Percentiles rank a stretch among this genome's conserved stretches.
These are phyloP conservation scores for Vitis rupestris DNA, from an alignment of 164 flowering plant genomes.

Conservation along the genomic window DNA sequence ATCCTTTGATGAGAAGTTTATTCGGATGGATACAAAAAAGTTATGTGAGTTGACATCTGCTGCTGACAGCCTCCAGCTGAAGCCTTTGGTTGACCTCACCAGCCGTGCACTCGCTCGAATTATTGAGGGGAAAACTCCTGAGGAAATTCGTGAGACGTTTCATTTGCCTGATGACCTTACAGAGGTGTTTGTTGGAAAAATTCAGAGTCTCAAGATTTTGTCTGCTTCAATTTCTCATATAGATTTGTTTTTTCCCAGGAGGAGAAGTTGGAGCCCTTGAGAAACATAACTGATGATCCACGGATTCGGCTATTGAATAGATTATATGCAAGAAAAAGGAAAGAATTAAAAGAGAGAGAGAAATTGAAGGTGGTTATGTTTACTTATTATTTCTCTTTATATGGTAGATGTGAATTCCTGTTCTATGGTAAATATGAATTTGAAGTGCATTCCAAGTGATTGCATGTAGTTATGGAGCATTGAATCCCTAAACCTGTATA, in stretches of 20 bases:
- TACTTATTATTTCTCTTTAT: conserved; percentile 3
- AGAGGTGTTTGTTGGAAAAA: conserved; percentile 54
- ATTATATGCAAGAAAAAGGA: conserved; percentile 87
- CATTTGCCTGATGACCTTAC: conserved; percentile 97
- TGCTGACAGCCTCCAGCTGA: conserved; percentile 86
- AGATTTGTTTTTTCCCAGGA: conserved; percentile 50
- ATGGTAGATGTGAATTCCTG: not conserved
- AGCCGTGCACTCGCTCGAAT: conserved; percentile 92
- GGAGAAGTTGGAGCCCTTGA: conserved; percentile 89
- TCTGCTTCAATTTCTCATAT: conserved; percentile 5
- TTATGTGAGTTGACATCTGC: conserved; percentile 89
- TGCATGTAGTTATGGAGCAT: too few species aligned
- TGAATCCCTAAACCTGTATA: too few species aligned
- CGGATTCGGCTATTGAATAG: conserved; percentile 84
- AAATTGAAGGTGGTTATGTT: conserved; percentile 56
- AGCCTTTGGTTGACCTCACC: conserved; percentile 87
- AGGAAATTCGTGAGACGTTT: conserved; percentile 88
- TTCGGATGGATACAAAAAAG: conserved; percentile 73
- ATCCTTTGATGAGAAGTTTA: conserved; percentile 79
- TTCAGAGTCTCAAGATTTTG: not conserved
- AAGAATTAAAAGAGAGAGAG: conserved; percentile 77
- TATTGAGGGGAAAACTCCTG: conserved; percentile 92
- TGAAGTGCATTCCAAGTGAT: too few species aligned
- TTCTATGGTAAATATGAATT: too few species aligned
- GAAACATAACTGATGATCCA: conserved; percentile 86